These are phyloP conservation scores for Cadophora sp. DNA, from an alignment of 2,329 filamentous ascomycete species.

Conservation along the genomic window DNA sequence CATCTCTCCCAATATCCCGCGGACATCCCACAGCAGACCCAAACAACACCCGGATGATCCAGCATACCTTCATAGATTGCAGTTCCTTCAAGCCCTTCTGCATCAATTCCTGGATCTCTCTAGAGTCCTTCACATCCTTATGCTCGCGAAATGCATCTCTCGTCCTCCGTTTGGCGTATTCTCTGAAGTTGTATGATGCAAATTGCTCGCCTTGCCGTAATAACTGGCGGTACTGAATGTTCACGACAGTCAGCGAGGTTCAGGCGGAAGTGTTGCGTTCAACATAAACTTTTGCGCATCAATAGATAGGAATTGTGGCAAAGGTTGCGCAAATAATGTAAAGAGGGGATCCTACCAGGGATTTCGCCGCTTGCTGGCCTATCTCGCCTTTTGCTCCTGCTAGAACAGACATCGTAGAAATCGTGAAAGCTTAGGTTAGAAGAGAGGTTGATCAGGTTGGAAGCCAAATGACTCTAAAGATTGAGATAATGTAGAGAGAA, in stretches of 20 bases:
- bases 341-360: conserved; percentile 40
- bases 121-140: conserved; percentile 72
- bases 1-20: not conserved
- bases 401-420: conserved; percentile 41
- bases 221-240: conserved; percentile 84
- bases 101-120: conserved; percentile 84
- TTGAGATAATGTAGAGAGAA: not conserved
- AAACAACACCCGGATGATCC: conserved; percentile 3
- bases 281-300: not conserved
- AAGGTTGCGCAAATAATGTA: conserved; percentile 3
- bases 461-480: not conserved
- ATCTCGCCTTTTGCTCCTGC: conserved; percentile 40
- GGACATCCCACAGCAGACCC: not conserved
- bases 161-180: conserved; percentile 92
- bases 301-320: conserved; percentile 15
- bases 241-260: conserved; percentile 20
- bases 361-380: conserved; percentile 43
- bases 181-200: conserved; percentile 95
- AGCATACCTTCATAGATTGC: conserved; percentile 85
- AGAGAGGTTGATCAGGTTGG: not conserved
- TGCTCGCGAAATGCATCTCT: conserved; percentile 89
- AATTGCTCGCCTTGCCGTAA: conserved; percentile 88
- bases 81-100: conserved; percentile 88
- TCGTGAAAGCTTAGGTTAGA: not conserved
- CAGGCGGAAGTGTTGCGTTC: not conserved